phyloP scores from a whole-genome alignment of 148 eudicot genomes.

The Heliamphora exappendiculata region DNA sequence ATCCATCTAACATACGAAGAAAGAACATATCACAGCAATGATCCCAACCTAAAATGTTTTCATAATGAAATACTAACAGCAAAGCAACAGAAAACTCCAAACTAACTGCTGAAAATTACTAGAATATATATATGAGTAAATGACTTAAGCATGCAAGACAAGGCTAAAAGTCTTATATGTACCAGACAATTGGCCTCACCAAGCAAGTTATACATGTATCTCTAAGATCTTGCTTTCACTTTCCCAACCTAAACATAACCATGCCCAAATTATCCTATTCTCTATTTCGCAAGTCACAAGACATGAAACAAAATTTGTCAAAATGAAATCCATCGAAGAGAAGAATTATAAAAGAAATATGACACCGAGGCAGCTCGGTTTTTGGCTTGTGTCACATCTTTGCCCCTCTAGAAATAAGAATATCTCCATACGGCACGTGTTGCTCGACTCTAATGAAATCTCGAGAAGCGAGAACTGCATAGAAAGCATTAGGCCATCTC shows the following conservation, averaged over 20 bases:
- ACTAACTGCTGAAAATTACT: neutral
- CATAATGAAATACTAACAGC: neutral
- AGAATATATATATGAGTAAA: neutral
- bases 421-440: conserved; percentile 64
- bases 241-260: neutral
- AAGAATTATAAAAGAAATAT: neutral
- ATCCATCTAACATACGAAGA: neutral
- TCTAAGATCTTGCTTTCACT: neutral
- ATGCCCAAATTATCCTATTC: conserved; percentile 2
- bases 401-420: conserved; percentile 68
- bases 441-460: conserved; percentile 62
- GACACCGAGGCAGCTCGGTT: neutral
- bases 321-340: neutral
- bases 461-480: conserved; percentile 79
- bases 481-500: neutral
- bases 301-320: neutral
- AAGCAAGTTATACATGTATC: neutral
- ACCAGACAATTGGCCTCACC: neutral
- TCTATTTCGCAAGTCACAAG: neutral
- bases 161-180: neutral
- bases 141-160: neutral
- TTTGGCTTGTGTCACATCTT: conserved; percentile 58
- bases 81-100: neutral
- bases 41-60: neutral
- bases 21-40: neutral